Evolutionary conservation across 371 early-diverging fungal species (phyloP), one percentile per base, ranked within the genome.

Genomic region (Mortierella sp.): DNA sequence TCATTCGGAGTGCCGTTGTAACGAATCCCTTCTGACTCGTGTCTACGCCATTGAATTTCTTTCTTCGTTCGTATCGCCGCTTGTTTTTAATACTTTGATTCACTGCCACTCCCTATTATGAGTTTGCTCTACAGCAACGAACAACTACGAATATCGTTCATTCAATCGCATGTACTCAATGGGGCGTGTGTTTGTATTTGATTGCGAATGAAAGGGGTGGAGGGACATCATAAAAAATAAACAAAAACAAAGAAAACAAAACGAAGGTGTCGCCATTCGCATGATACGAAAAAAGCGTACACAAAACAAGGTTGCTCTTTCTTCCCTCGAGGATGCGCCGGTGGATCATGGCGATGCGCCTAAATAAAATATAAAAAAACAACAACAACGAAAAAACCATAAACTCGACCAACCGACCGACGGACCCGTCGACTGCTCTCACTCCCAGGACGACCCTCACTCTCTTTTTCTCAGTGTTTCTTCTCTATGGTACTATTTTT

Each of bases 291-390:
- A 63, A 34, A 34, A 65, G 68, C 21, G 68, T 65, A 65, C 68
- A 65, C 42, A 65, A 65, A 65, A 65, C 68, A 65, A 65, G 38
- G 68, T 65, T 65, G 68, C 68, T 65, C 38, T 65, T 65, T 65
- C 38, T 65, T 65, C 10, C 50, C 42, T 65, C 42, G 10, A 38
- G 42, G 34, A 65, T 65, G 38, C 38, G 68, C 38, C 68, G 68
- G 42, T 65, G 68, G 68, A 65, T 65, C 68, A 65, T 65, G 38
- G 24, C 68, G 38, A 65, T 38, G 68, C 38, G 68, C 68, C 68
- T 21, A 65, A 63, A 65, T n/a, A 21, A 4, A n/a, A n/a, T n/a
- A n/a, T n/a, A n/a, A 55, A n/a, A 55, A 55, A 55, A 52, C 19
- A 19, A 52, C 42, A 5, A 38, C 42, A 2, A 21, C 19, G 19